A percentile compares a stretch with the other conserved stretches of the same genome.
phyloP scores from a whole-genome alignment of 441 rosid species.

The Populus trichocarpa region DNA sequence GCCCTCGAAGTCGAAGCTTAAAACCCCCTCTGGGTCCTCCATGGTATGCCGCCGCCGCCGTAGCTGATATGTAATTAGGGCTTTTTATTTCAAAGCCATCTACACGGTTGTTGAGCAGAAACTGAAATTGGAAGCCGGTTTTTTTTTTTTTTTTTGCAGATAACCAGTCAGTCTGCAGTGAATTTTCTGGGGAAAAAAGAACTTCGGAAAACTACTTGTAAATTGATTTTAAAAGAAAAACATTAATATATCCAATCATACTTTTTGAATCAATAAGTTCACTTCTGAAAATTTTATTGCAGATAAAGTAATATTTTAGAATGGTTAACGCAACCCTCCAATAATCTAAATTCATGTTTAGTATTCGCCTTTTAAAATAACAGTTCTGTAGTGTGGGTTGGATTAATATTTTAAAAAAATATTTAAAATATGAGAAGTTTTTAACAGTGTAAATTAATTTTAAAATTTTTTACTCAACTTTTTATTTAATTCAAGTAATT shows the following conservation, averaged over 20 bases:
- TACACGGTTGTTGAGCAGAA: too few relatives aligned
- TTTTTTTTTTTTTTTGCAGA: background rate
- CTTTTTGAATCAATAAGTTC: background rate
- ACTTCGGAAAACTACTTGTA: background rate
- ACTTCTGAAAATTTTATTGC: background rate
- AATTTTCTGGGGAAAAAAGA: background rate
- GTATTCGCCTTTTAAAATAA: too few relatives aligned
- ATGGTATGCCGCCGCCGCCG: constrained; percentile 22
- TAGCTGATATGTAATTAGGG: background rate
- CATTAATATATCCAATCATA: background rate
- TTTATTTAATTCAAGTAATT: too few relatives aligned
- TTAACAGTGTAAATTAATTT: too few relatives aligned
- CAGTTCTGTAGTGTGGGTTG: too few relatives aligned
- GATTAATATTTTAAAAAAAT: too few relatives aligned
- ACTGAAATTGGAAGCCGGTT: too few relatives aligned
- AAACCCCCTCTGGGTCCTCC: constrained; percentile 91
- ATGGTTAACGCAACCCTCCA: too few relatives aligned
- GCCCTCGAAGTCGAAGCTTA: constrained; percentile 95
- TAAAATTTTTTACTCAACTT: too few relatives aligned
- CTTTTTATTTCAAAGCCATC: background rate
- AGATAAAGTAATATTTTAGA: too few relatives aligned
- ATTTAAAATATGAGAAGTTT: too few relatives aligned
- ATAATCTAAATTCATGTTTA: too few relatives aligned
- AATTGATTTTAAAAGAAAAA: background rate
- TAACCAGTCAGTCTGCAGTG: background rate